A percentile compares a stretch with the other conserved stretches of the same genome.
Evolutionary conservation across 2,329 filamentous ascomycete species (phyloP).

Genomic region (Calonectria ilicicola): DNA sequence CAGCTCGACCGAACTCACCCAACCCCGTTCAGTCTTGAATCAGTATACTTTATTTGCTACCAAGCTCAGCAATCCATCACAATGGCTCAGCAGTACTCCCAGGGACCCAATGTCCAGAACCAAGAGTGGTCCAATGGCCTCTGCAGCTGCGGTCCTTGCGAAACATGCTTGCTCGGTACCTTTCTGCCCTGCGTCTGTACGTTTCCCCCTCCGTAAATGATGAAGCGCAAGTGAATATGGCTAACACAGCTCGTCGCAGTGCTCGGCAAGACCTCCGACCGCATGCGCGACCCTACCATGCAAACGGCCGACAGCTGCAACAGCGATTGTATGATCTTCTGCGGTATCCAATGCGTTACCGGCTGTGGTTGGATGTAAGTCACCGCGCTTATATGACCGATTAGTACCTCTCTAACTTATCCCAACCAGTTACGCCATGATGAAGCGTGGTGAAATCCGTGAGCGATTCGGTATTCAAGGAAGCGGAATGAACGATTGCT

Average conservation of each 20-base stretch:
- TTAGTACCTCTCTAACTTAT: background rate
- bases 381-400: background rate
- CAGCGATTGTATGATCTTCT: slow-evolving; percentile 56
- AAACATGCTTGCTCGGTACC: slow-evolving; percentile 52
- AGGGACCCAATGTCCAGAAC: slow-evolving; percentile 41
- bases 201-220: slow-evolving; percentile 32
- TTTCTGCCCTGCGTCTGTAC: slow-evolving; percentile 59
- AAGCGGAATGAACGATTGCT: slow-evolving; percentile 61
- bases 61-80: slow-evolving; percentile 18
- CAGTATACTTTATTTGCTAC: background rate
- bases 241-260: slow-evolving; percentile 47
- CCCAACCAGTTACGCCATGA: slow-evolving; percentile 56
- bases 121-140: slow-evolving; percentile 54
- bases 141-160: slow-evolving; percentile 55
- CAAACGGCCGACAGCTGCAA: slow-evolving; percentile 53
- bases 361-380: slow-evolving; percentile 59
- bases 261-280: slow-evolving; percentile 57
- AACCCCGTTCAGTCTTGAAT: background rate
- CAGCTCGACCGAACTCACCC: slow-evolving; percentile 1
- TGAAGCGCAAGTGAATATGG: background rate
- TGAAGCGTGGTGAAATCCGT: slow-evolving; percentile 66
- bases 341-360: slow-evolving; percentile 52
- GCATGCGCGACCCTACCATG: slow-evolving; percentile 58
- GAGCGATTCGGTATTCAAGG: slow-evolving; percentile 66
- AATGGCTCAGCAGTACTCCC: slow-evolving; percentile 43